Evolutionary conservation across 2,329 filamentous ascomycete species (phyloP), one percentile per base, ranked within the genome.

Genomic region (Mycogone perniciosa): DNA sequence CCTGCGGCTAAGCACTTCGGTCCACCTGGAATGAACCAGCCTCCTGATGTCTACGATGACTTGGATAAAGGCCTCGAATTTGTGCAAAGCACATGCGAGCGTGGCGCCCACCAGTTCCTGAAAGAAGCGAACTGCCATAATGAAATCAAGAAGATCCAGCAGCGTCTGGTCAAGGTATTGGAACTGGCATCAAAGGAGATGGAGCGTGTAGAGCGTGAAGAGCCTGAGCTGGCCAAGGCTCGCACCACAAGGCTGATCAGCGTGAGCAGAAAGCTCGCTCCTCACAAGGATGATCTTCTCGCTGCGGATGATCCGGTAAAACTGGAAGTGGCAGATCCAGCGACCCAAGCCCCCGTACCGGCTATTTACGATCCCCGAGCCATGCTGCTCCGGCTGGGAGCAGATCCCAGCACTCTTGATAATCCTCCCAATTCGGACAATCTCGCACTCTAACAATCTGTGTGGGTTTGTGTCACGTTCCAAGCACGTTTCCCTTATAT

Each of bases 81-180:
- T 56, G 86, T 89, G 5, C 89, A 96, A 65, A 79, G 78, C 50
- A 80, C 90, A 60, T 95, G 88, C 64, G 91, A 96, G 70, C 84
- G 84, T 48, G 91, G 87, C 3, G 91, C 91, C 0, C 90, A 95
- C 63, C 88, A 95, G 62, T 89, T 93, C 54, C 75, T 96, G n/a
- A 82, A 90, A 27, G 86, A 90, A 48, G 91, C 90, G 8, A 86
- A 93, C 61, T 96, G 91, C 67, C 78, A 75, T n/a, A 78, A 81
- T 13, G 89, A 95, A 66, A 77, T 96, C 37, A 74, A 76, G 29
- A 84, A 82, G 43, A 85, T 91, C 48, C 80, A 83, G 61, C 73
- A 76, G 51, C 80, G 82, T 11, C 78, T 95, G 40, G 69, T 70
- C 7, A 77, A 84, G 50, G 82, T 89, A 1, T 73, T 83, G 46